phyloP scores from a whole-genome alignment of 148 eudicot species.

The Cornus kousa region DNA sequence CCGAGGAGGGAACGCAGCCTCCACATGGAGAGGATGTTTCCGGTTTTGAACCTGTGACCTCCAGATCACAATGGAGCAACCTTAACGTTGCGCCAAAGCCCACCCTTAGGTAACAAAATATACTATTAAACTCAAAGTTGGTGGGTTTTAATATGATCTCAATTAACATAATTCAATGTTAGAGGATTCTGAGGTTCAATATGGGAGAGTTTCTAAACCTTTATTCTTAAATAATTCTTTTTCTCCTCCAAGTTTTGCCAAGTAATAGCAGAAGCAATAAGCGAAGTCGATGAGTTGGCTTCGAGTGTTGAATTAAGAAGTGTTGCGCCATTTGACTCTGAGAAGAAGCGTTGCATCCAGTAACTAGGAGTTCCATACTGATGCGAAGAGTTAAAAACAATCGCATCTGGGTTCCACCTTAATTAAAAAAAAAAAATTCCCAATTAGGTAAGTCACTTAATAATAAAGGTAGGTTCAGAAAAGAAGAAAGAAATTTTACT shows the following conservation, averaged over 20 bases:
- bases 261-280: slow-evolving; percentile 74
- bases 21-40: too few relatives aligned
- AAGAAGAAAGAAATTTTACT: slow-evolving; percentile 28
- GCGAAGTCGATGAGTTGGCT: slow-evolving; percentile 41
- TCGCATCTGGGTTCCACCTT: slow-evolving; percentile 92
- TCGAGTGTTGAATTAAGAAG: slow-evolving; percentile 54
- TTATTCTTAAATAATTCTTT: slow-evolving; percentile 59
- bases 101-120: neutral
- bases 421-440: neutral
- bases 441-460: neutral
- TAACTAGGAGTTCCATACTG: slow-evolving; percentile 90
- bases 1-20: too few relatives aligned
- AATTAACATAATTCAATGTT: neutral
- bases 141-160: too few relatives aligned
- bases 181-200: neutral
- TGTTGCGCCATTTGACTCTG: slow-evolving; percentile 70
- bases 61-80: too few relatives aligned
- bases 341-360: slow-evolving; percentile 87
- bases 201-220: slow-evolving; percentile 39
- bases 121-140: neutral
- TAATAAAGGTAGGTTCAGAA: neutral
- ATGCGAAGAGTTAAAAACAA: slow-evolving; percentile 72
- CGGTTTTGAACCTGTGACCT: too few relatives aligned
- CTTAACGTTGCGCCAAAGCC: too few relatives aligned
- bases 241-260: slow-evolving; percentile 47